Percentiles rank a stretch among this genome's conserved stretches.
Evolutionary conservation across 2,329 filamentous ascomycete genomes (phyloP).

Genomic region (Aspergillus bombycis): DNA sequence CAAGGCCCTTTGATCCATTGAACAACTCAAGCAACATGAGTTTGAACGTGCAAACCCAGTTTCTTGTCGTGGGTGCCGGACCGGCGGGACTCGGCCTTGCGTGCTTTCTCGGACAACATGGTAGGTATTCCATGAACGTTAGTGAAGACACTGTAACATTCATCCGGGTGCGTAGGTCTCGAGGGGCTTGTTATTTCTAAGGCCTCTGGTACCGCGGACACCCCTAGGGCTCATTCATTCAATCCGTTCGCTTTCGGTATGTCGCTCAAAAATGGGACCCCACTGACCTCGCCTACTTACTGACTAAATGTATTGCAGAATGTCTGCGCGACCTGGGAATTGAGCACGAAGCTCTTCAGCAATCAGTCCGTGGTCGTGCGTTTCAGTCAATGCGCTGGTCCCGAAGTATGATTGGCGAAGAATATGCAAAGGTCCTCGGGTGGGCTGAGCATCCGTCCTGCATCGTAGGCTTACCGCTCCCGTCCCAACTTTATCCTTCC

Average conservation of each 20-base stretch:
- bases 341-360: not conserved
- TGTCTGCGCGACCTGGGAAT: not conserved
- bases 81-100: not conserved
- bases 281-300: too few relatives aligned
- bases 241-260: conserved; percentile 3
- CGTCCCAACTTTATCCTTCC: too few relatives aligned
- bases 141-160: too few relatives aligned
- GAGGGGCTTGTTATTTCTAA: not conserved
- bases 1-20: too few relatives aligned
- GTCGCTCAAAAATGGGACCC: too few relatives aligned
- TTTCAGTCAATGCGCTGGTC: conserved; percentile 5
- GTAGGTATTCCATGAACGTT: too few relatives aligned
- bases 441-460: not conserved
- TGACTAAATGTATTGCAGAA: too few relatives aligned
- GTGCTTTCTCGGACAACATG: not conserved
- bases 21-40: too few relatives aligned
- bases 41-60: too few relatives aligned
- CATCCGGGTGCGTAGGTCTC: too few relatives aligned
- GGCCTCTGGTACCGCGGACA: not conserved
- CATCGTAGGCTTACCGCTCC: not conserved
- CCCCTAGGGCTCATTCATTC: not conserved
- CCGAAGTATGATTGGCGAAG: not conserved
- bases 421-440: conserved; percentile 1
- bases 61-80: conserved; percentile 2
- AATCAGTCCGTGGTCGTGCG: not conserved